phyloP scores from a whole-genome alignment of 257 asterid species.

The Solanum sejunctum region DNA sequence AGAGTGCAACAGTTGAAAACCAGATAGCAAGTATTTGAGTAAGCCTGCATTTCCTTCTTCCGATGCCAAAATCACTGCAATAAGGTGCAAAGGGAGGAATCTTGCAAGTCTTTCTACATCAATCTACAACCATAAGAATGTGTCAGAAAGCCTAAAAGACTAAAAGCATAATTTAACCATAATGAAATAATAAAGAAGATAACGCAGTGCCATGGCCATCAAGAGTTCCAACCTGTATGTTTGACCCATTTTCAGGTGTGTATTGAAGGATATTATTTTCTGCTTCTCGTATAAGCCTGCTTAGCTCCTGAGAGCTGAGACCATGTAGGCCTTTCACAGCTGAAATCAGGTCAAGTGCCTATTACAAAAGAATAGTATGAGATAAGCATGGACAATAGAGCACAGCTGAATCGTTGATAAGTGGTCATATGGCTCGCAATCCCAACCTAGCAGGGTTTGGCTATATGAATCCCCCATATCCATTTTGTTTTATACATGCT shows the following conservation, averaged over 20 bases:
- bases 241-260: slow-evolving; percentile 50
- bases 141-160: neutral
- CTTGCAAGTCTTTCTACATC: slow-evolving; percentile 74
- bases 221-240: slow-evolving; percentile 43
- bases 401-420: neutral
- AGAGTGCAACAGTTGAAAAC: slow-evolving; percentile 74
- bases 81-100: slow-evolving; percentile 81
- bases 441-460: slow-evolving; percentile 1
- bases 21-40: slow-evolving; percentile 80
- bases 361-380: neutral
- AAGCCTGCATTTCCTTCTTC: slow-evolving; percentile 56
- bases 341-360: slow-evolving; percentile 78
- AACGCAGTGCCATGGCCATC: neutral
- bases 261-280: slow-evolving; percentile 49
- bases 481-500: neutral
- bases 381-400: neutral
- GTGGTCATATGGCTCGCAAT: neutral
- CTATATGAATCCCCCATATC: neutral
- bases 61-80: slow-evolving; percentile 74
- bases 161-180: neutral
- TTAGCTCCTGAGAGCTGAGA: slow-evolving; percentile 72
- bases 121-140: slow-evolving; percentile 41
- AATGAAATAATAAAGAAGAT: neutral
- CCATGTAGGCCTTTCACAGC: slow-evolving; percentile 79
- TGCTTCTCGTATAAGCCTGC: slow-evolving; percentile 67